Conservation (phyloP, 176 grass and related monocot species). For the Aegilops speltoides region DNA sequence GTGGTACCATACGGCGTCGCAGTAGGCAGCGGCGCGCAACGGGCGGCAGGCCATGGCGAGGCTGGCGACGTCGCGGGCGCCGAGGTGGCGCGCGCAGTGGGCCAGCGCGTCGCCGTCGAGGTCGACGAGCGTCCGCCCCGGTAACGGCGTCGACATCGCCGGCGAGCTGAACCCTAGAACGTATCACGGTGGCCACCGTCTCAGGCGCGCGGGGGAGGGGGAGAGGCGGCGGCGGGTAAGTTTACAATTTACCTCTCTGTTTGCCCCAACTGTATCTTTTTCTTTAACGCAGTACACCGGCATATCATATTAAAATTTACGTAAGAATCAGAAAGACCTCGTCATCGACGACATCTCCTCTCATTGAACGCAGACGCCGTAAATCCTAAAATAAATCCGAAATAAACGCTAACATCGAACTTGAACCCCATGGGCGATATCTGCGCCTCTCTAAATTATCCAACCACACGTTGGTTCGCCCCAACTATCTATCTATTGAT, state of each 20-base stretch:
- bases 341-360: too few relatives aligned
- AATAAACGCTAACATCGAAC: too few relatives aligned
- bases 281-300: too few relatives aligned
- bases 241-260: neutral
- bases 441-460: too few relatives aligned
- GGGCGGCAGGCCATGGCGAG: conserved; percentile 66
- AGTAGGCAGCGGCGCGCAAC: conserved; percentile 54
- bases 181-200: neutral
- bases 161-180: conserved; percentile 5
- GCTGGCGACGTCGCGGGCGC: conserved; percentile 57
- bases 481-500: too few relatives aligned
- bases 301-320: too few relatives aligned
- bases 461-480: too few relatives aligned
- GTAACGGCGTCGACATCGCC: conserved; percentile 24
- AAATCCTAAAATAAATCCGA: too few relatives aligned
- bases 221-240: neutral
- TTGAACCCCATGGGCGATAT: too few relatives aligned
- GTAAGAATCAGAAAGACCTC: too few relatives aligned
- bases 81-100: conserved; percentile 55
- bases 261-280: neutral
- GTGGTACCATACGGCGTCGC: conserved; percentile 73
- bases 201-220: neutral
- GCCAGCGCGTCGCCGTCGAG: conserved; percentile 70
- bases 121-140: conserved; percentile 49
- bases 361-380: too few relatives aligned